phyloP scores from a whole-genome alignment of 805 yeast genomes.

The Grigorovia transvaalensis region DNA sequence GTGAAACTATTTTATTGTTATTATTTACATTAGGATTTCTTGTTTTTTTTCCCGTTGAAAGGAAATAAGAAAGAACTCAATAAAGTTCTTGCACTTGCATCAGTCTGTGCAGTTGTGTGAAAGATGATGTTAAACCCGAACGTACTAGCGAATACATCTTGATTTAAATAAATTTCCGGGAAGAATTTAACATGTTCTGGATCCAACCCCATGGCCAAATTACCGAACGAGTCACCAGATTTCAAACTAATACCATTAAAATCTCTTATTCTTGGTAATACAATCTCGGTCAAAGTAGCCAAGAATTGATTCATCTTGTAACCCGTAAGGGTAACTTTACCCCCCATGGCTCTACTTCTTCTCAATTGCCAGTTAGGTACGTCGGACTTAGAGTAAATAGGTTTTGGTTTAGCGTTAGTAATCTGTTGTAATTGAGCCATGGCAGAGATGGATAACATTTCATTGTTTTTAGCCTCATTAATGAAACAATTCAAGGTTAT shows the following conservation, averaged over 20 bases:
- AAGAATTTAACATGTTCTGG: conserved; percentile 69
- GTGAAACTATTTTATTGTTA: background rate
- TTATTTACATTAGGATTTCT: background rate
- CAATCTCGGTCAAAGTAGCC: conserved; percentile 79
- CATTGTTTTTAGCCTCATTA: conserved; percentile 56
- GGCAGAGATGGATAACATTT: conserved; percentile 67
- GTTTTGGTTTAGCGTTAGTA: conserved; percentile 78
- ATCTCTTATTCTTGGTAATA: conserved; percentile 84
- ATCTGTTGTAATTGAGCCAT: conserved; percentile 79
- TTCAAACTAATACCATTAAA: conserved; percentile 67
- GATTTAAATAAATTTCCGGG: conserved; percentile 89
- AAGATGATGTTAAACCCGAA: conserved; percentile 80
- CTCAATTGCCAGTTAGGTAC: conserved; percentile 81
- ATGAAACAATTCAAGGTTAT: conserved; percentile 70
- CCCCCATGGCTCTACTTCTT: conserved; percentile 86
- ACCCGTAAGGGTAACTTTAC: conserved; percentile 67
- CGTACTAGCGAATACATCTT: conserved; percentile 78
- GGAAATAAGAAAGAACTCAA: conserved; percentile 78
- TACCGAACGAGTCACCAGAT: conserved; percentile 79
- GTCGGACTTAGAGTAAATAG: conserved; percentile 65
- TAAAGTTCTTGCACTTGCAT: conserved; percentile 77
- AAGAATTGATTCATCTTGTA: conserved; percentile 78
- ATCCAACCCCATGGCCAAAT: conserved; percentile 72
- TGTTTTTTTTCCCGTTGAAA: conserved; percentile 32
- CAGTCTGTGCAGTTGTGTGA: conserved; percentile 83